Evolutionary conservation across 73 alveolate genomes (phyloP), one percentile per base, ranked within the genome.

Genomic region (Tetrahymena thermophila): DNA sequence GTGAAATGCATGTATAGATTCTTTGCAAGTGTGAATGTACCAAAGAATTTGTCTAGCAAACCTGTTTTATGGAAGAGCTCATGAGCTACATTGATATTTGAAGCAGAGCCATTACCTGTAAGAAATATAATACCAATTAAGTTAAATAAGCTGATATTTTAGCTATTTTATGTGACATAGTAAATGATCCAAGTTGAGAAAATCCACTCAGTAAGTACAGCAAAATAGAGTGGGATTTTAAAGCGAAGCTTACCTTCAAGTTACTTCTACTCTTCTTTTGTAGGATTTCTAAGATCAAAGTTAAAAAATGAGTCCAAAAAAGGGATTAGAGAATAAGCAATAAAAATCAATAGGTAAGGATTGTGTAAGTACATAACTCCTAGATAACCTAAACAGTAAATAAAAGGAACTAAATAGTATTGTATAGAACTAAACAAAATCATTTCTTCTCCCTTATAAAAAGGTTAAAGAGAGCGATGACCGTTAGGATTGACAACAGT

Each of bases 31-130:
- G 93, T 95, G 35, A 95, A 94, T 28, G 98, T 97, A 10, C 99
- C 99, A 25, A 95, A 35, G n/a, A 97, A 83, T 94, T 97, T 97
- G 84, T 98, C 98, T 15, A 97, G 89, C 56, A 38, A 21, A 15
- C 94, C 97, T 55, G 96, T 94, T 43, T 97, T 97, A 94, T 98
- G 99, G 44, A 97, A 35, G 21, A 98, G 97, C 94, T 98, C 99
- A 94, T 98, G 99, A 35, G 98, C 98, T 34, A 95, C 95, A 42
- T 85, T 95, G 28, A 95, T 50, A 55, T 95, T 95, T 1, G 56
- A 43, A 19, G 97, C 42, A 10, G 95, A 43, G 1, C 93, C 71
- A 10, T 93, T 83, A 85, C 97, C 97, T 85, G 94, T 42, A 28
- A 95, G 19, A 25, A 57, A 89, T 16, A 95, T 89, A 43, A 89